phyloP scores from a whole-genome alignment of 1,284 basidiomycete genomes.

The Cystobasidium slooffiae region DNA sequence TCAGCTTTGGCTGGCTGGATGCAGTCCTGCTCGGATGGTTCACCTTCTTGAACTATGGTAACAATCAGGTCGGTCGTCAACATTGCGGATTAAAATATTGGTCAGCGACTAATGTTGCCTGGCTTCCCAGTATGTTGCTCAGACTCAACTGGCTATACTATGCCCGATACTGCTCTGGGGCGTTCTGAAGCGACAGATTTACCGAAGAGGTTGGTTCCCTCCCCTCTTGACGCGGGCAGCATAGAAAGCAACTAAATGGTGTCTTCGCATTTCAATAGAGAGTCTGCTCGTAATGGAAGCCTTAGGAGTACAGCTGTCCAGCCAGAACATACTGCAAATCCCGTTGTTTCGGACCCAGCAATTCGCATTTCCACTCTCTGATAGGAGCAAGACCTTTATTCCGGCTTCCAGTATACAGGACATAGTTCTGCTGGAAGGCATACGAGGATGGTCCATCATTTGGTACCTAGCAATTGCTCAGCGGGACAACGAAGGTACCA shows the following conservation, averaged over 20 bases:
- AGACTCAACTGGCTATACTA: not conserved
- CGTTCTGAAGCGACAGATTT: not conserved
- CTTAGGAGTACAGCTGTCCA: slow-evolving; percentile 22
- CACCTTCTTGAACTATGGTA: not conserved
- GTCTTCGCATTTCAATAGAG: not conserved
- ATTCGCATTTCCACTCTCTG: not conserved
- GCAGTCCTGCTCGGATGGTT: not conserved
- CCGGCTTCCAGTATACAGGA: slow-evolving; percentile 21
- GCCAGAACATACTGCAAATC: slow-evolving; percentile 5
- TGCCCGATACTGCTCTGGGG: not conserved
- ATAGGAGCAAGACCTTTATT: slow-evolving; percentile 12
- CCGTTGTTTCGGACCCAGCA: not conserved
- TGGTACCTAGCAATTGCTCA: slow-evolving; percentile 32
- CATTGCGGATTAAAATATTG: not conserved
- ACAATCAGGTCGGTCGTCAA: not conserved
- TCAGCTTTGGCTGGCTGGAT: slow-evolving; percentile 18
- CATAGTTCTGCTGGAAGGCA: slow-evolving; percentile 32
- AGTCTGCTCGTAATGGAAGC: slow-evolving; percentile 15
- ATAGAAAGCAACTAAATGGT: not conserved
- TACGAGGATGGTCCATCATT: slow-evolving; percentile 39
- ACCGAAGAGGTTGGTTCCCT: not conserved
- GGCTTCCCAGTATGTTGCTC: not conserved
- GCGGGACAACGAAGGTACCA: not conserved
- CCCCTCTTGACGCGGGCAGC: not conserved
- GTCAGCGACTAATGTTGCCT: not conserved